phyloP scores from a whole-genome alignment of 2,329 filamentous ascomycete genomes.

The Trichothecium sympodiale region DNA sequence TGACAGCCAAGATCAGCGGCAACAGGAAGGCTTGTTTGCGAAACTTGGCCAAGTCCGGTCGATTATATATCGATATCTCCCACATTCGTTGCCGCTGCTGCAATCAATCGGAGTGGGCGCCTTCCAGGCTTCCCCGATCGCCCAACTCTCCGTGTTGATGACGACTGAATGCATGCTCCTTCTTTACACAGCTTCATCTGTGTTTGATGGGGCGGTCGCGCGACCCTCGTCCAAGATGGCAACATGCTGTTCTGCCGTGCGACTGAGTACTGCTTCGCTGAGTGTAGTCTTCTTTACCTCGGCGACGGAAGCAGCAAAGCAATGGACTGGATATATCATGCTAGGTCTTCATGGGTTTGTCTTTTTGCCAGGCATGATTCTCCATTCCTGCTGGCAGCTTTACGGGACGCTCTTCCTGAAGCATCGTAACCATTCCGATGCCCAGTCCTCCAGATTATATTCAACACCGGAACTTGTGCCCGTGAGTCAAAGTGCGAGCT shows the following conservation, averaged over 20 bases:
- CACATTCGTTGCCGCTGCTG: slow-evolving; percentile 4
- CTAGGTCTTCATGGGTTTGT: not conserved
- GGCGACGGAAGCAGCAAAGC: not conserved
- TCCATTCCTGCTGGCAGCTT: not conserved
- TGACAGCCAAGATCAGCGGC: not conserved
- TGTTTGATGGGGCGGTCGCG: too few species aligned
- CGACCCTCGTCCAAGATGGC: too few species aligned
- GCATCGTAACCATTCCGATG: too few species aligned
- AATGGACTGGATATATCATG: slow-evolving; percentile 1
- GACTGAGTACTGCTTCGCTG: not conserved
- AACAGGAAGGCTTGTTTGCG: not conserved
- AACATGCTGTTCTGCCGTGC: too few species aligned
- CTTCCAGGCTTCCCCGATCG: slow-evolving; percentile 1
- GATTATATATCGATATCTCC: slow-evolving; percentile 1
- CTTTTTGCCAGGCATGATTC: not conserved
- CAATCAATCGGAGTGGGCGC: slow-evolving; percentile 2
- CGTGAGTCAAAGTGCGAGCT: too few species aligned
- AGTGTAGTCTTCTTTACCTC: not conserved
- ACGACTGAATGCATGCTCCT: not conserved
- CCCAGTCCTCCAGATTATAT: too few species aligned
- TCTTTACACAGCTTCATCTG: too few species aligned
- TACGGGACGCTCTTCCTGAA: not conserved
- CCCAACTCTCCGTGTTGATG: not conserved
- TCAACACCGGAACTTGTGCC: too few species aligned
- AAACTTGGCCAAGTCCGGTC: not conserved